These are phyloP conservation scores for Colletotrichum costaricense DNA, from an alignment of 2,329 filamentous ascomycete species.

Conservation along the genomic window DNA sequence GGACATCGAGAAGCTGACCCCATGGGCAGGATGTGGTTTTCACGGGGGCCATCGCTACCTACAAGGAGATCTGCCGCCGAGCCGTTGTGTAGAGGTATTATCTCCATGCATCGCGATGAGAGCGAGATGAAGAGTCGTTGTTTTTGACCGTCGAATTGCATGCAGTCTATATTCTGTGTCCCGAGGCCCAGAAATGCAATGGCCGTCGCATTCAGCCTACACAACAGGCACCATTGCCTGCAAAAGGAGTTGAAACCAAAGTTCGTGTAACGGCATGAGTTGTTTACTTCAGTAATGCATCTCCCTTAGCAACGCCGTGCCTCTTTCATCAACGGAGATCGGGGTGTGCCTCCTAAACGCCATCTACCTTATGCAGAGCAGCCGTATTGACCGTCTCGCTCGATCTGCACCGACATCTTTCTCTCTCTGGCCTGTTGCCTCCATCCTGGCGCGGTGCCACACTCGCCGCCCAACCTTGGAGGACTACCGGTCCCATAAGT, in stretches of 20 bases:
- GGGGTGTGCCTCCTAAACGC: slow-evolving; percentile 31
- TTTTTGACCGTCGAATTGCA: slow-evolving; percentile 29
- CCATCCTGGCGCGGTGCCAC: background rate
- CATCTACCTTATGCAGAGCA: slow-evolving; percentile 35
- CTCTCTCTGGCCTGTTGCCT: background rate
- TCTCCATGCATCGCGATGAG: no score
- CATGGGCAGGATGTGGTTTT: background rate
- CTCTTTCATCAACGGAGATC: slow-evolving; percentile 20
- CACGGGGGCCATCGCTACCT: background rate
- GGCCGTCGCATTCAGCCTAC: slow-evolving; percentile 30
- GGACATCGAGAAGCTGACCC: background rate
- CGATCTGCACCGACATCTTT: slow-evolving; percentile 6
- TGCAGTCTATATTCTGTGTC: slow-evolving; percentile 35
- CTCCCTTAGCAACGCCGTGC: slow-evolving; percentile 19
- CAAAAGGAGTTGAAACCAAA: slow-evolving; percentile 21
- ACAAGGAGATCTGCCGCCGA: no score
- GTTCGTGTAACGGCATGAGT: slow-evolving; percentile 25
- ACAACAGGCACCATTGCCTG: slow-evolving; percentile 25
- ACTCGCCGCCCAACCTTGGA: background rate
- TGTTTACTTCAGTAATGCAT: slow-evolving; percentile 28
- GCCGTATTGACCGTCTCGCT: slow-evolving; percentile 13
- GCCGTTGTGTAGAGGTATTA: background rate
- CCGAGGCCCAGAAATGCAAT: slow-evolving; percentile 25
- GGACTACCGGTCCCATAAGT: background rate
- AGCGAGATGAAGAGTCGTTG: background rate